These are phyloP conservation scores for Rubus parviflorus DNA, from an alignment of 306 rosid genomes.

Conservation along the genomic window DNA sequence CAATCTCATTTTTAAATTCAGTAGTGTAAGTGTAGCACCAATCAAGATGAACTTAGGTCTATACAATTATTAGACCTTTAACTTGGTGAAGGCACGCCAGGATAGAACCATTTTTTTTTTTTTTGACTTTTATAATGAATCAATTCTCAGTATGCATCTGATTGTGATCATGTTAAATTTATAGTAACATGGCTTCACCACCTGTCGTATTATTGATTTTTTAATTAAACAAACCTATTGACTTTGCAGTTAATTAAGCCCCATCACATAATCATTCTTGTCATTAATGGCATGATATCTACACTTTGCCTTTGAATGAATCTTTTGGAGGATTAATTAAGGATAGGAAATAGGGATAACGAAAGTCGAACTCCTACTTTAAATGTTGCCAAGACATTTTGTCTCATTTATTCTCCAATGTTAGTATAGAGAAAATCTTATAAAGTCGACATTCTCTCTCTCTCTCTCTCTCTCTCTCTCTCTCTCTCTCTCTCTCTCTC, in stretches of 20 bases:
- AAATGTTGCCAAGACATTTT: no score
- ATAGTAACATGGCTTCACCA: background rate
- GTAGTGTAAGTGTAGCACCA: background rate
- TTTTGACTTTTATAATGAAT: background rate
- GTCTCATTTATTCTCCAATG: no score
- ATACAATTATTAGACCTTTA: background rate
- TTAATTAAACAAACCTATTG: background rate
- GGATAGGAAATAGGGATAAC: background rate
- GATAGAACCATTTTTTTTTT: background rate
- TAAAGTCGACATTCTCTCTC: no score
- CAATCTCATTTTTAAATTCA: background rate
- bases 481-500: no score
- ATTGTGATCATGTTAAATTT: background rate
- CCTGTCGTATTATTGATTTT: background rate
- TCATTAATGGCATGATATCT: background rate
- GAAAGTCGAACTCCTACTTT: background rate
- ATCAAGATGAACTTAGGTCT: background rate
- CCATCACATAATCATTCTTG: background rate
- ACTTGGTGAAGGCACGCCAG: background rate
- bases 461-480: no score
- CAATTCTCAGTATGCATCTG: background rate
- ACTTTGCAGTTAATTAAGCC: background rate
- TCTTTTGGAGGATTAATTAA: background rate
- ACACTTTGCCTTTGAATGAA: background rate
- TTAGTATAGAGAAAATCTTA: no score